A percentile compares a stretch with the other conserved stretches of the same genome.
phyloP scores from a whole-genome alignment of 257 asterid species.

The Capsicum rhomboideum region DNA sequence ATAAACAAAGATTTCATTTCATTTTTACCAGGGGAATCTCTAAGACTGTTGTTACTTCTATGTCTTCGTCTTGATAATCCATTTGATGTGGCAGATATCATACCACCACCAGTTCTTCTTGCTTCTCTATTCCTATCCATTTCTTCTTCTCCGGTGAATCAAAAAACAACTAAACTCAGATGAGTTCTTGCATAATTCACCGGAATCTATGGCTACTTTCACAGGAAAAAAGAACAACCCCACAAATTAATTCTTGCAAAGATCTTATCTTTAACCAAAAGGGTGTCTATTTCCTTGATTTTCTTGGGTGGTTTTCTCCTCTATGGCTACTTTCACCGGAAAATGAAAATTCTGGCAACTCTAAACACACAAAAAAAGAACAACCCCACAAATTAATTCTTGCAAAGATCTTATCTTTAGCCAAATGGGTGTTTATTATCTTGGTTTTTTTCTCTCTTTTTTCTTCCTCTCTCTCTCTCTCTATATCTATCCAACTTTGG shows the following conservation, averaged over 20 bases:
- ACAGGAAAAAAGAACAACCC: slow-evolving; percentile 22
- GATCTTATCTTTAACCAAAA: slow-evolving; percentile 14
- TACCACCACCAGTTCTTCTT: slow-evolving; percentile 46
- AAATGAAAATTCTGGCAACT: too few species aligned
- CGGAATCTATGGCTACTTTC: slow-evolving; percentile 3
- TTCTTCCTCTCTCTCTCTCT: neutral
- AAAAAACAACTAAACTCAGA: slow-evolving; percentile 22
- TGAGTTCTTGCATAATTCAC: slow-evolving; percentile 23
- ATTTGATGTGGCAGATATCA: slow-evolving; percentile 49
- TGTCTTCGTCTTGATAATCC: slow-evolving; percentile 76
- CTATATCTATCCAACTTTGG: slow-evolving; percentile 1
- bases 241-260: slow-evolving; percentile 3
- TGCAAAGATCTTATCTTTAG: slow-evolving; percentile 14
- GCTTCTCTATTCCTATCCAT: slow-evolving; percentile 94
- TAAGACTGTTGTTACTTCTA: slow-evolving; percentile 57
- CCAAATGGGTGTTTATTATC: neutral
- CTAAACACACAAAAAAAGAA: slow-evolving; percentile 26
- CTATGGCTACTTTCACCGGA: neutral
- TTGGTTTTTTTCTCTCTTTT: neutral
- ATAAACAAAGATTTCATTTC: too few species aligned
- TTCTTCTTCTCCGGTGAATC: slow-evolving; percentile 22
- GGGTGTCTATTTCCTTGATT: neutral
- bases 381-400: slow-evolving; percentile 3
- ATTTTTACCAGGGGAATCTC: slow-evolving; percentile 76
- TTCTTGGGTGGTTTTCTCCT: neutral